Evolutionary conservation across 2,329 filamentous ascomycete genomes (phyloP), one percentile per base, ranked within the genome.

Genomic region (Aureobasidium sp.): DNA sequence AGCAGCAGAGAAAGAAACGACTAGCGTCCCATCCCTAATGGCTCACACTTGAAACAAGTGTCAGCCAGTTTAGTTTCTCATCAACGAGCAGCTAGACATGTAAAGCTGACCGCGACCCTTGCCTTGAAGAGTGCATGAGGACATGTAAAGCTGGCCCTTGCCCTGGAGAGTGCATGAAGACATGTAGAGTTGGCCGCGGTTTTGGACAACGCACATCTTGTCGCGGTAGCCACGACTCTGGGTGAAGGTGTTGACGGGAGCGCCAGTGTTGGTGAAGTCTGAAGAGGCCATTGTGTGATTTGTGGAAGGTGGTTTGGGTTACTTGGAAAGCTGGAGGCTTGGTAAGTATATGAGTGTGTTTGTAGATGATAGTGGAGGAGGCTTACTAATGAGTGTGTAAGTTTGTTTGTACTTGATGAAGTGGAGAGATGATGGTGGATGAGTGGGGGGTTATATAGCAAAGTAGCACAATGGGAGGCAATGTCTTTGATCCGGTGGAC

Each of bases 371-470:
- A n/a, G 14, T 3, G 10, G 29, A 1, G 29, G 10, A 11, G n/a
- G 34, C 51, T 55, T 44, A 55, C 51, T 55, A 44, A 39, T 39
- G 39, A 55, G 51, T 44, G 51, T 55, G 37, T 54, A 42, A 44
- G 36, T 55, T 44, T 44, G 51, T 44, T 54, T 55, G 39, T 29
- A 25, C 25, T 42, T 55, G 51, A 44, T 21, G 25, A 13, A 9
- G 21, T 21, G 11, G 49, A 37, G 16, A 21, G 16, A 29, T 21
- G 0, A 5, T 36, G 37, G 21, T 2, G 27, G 51, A 21, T 34
- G 39, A 29, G 21, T 16, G 4, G 39, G 16, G 11, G 37, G 16
- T 34, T 55, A 55, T 55, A 27, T 9, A 2, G 36, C 1, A 11
- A 7, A 27, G 44, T 29, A 39, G 44, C 34, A 39, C 21, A 21